These are phyloP conservation scores for Cystobasidium pallidum DNA, from an alignment of 1,284 basidiomycete species.

Conservation along the genomic window DNA sequence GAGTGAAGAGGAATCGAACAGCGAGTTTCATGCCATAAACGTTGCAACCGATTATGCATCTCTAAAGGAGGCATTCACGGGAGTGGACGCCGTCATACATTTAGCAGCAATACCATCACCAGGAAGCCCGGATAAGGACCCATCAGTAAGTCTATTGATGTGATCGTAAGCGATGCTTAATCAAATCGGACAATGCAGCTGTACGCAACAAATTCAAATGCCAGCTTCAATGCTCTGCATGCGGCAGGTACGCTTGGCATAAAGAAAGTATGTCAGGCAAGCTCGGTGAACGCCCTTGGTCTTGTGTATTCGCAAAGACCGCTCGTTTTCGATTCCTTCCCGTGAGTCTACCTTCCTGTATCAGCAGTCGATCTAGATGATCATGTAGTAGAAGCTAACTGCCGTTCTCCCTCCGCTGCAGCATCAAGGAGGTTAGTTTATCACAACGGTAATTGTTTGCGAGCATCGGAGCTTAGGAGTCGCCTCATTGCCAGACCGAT, in stretches of 20 bases:
- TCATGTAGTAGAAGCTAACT: background rate
- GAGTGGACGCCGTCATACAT: conserved; percentile 66
- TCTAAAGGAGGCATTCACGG: conserved; percentile 60
- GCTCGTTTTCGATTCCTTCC: conserved; percentile 61
- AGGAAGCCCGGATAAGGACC: conserved; percentile 60
- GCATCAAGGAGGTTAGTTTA: conserved; percentile 16
- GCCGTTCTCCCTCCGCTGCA: background rate
- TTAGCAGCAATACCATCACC: conserved; percentile 64
- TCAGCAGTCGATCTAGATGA: too few species aligned
- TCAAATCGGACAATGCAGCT: background rate
- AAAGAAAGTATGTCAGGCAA: conserved; percentile 68
- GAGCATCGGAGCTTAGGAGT: background rate
- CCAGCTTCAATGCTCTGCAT: conserved; percentile 54
- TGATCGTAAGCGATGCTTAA: background rate
- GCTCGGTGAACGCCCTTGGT: conserved; percentile 67
- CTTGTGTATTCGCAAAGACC: conserved; percentile 50
- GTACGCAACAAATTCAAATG: conserved; percentile 53
- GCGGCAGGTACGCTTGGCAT: conserved; percentile 64
- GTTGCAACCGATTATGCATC: conserved; percentile 59
- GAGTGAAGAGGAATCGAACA: conserved; percentile 14
- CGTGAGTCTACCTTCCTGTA: conserved; percentile 55
- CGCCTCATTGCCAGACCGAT: background rate
- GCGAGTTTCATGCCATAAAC: conserved; percentile 26
- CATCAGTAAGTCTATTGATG: background rate
- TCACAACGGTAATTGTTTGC: background rate